These are phyloP conservation scores for Mallotus japonicus DNA, from an alignment of 441 rosid species.

Conservation along the genomic window DNA sequence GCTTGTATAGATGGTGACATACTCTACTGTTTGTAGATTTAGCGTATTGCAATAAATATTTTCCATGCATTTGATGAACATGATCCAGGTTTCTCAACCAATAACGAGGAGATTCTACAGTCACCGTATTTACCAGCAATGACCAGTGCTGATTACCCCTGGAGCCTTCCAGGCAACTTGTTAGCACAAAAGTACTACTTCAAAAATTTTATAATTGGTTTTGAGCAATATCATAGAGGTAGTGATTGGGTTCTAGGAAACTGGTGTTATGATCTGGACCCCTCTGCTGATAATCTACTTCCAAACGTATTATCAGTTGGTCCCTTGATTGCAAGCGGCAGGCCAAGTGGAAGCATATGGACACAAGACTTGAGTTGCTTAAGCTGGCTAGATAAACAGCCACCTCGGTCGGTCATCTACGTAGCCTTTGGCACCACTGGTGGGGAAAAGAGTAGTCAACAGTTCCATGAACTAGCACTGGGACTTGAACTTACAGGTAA, in stretches of 20 bases:
- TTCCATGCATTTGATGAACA: too few relatives aligned
- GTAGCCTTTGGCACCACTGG: background rate
- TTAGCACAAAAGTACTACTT: background rate
- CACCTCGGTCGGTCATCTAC: background rate
- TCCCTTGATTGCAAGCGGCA: too few relatives aligned
- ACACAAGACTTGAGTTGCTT: background rate
- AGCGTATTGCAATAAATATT: too few relatives aligned
- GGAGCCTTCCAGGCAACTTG: background rate
- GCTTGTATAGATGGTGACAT: too few relatives aligned
- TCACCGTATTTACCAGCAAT: background rate
- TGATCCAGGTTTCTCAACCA: background rate
- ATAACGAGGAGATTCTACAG: background rate
- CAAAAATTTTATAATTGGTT: background rate
- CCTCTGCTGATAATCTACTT: background rate
- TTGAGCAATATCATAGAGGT: background rate
- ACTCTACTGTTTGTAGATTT: too few relatives aligned
- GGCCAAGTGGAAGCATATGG: background rate
- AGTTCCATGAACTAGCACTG: background rate
- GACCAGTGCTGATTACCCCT: background rate
- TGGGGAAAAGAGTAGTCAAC: background rate
- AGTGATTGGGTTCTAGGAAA: background rate
- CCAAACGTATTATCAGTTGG: too few relatives aligned
- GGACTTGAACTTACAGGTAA: background rate
- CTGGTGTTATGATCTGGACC: constrained; percentile 1
- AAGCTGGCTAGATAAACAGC: background rate